Evolutionary conservation across 768 basidiomycete species (phyloP).

Genomic region (Tephrocybe sp.): DNA sequence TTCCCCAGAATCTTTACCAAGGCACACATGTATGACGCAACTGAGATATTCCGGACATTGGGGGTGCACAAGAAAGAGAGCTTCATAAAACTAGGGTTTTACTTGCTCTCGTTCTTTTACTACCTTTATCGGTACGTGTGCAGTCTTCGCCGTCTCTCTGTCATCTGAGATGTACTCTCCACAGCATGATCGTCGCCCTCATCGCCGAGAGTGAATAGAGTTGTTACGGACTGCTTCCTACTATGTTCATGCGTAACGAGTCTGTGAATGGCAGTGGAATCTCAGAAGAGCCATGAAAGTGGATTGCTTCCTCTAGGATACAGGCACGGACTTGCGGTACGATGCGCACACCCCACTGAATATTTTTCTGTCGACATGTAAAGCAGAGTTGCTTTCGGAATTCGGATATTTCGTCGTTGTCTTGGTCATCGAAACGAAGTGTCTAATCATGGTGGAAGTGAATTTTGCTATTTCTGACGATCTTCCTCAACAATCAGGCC

Average conservation of each 20-base stretch:
- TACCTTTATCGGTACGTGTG: slow-evolving; percentile 80
- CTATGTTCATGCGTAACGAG: background rate
- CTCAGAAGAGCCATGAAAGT: background rate
- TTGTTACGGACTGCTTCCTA: background rate
- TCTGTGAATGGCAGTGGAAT: slow-evolving; percentile 8
- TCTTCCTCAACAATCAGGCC: background rate
- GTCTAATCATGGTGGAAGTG: background rate
- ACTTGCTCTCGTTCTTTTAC: slow-evolving; percentile 89
- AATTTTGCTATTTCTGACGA: background rate
- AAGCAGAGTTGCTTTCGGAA: slow-evolving; percentile 14
- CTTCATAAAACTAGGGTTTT: slow-evolving; percentile 93
- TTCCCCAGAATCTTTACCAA: slow-evolving; percentile 78
- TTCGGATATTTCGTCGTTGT: background rate
- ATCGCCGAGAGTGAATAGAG: slow-evolving; percentile 73
- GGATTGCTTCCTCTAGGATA: slow-evolving; percentile 5
- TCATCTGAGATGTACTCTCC: slow-evolving; percentile 1
- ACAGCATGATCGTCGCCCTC: slow-evolving; percentile 84
- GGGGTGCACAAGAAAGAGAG: slow-evolving; percentile 94
- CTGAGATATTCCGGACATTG: slow-evolving; percentile 96
- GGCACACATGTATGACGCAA: slow-evolving; percentile 98
- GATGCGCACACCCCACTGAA: slow-evolving; percentile 1
- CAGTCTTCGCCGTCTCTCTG: background rate
- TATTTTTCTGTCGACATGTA: slow-evolving; percentile 9
- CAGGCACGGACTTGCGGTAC: slow-evolving; percentile 5
- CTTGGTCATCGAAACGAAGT: background rate